phyloP scores from a whole-genome alignment of 768 basidiomycete species.

The Pulveroboletus sp. region DNA sequence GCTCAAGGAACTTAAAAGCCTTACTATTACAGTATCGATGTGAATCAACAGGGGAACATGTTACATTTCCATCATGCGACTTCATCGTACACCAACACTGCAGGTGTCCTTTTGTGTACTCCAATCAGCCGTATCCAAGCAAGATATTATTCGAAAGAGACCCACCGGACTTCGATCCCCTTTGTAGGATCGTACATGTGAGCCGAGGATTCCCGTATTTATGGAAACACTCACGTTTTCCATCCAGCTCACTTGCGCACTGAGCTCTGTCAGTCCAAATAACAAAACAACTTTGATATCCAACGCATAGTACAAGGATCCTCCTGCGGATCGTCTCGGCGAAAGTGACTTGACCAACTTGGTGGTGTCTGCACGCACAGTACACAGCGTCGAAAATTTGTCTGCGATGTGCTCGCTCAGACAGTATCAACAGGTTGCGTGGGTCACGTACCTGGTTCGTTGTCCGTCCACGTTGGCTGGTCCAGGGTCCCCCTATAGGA shows the following conservation, averaged over 20 bases:
- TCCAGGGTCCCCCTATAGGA: conserved; percentile 29
- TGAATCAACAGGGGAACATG: neutral
- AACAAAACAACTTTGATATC: conserved; percentile 38
- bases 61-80: neutral
- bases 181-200: conserved; percentile 7
- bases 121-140: neutral
- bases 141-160: neutral
- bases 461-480: conserved; percentile 32
- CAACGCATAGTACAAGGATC: conserved; percentile 22
- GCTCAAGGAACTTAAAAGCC: neutral
- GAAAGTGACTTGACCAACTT: conserved; percentile 24
- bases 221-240: conserved; percentile 37
- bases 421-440: neutral
- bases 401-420: conserved; percentile 15
- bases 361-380: conserved; percentile 31
- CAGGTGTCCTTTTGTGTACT: conserved; percentile 21
- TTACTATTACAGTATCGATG: neutral
- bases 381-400: conserved; percentile 34
- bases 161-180: conserved; percentile 37
- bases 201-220: neutral
- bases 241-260: conserved; percentile 48
- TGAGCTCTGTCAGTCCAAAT: conserved; percentile 51
- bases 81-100: conserved; percentile 29
- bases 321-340: conserved; percentile 19
- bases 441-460: conserved; percentile 25